These are phyloP conservation scores for Phytophthora kernoviae DNA, from an alignment of 352 stramenopile genomes.

Conservation along the genomic window DNA sequence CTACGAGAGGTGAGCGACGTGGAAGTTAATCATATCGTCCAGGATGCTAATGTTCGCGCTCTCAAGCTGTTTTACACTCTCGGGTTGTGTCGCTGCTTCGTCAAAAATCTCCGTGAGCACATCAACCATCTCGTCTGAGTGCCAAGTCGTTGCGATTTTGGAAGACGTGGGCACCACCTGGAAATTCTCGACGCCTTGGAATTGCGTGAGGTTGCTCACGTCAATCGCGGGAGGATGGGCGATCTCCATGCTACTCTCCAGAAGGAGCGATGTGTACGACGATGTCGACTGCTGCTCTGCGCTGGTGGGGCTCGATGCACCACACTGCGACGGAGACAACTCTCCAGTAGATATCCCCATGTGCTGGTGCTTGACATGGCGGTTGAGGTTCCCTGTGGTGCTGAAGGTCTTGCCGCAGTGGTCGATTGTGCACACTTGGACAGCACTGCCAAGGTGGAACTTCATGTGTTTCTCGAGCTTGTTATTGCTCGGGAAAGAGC, in stretches of 20 bases:
- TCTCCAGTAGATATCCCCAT: constrained; percentile 6
- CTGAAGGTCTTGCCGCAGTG: constrained; percentile 68
- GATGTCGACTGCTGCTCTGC: constrained; percentile 25
- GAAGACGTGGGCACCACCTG: constrained; percentile 1
- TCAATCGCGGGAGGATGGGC: constrained; percentile 20
- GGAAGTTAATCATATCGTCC: constrained; percentile 58
- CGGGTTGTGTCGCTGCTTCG: constrained; percentile 26
- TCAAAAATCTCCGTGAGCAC: constrained; percentile 42
- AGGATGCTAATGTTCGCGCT: constrained; percentile 34
- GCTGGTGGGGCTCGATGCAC: constrained; percentile 25
- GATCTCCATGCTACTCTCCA: constrained; percentile 27
- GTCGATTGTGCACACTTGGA: constrained; percentile 46
- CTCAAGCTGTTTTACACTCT: constrained; percentile 1
- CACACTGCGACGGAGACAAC: constrained; percentile 15
- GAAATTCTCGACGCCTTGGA: constrained; percentile 14
- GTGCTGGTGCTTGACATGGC: constrained; percentile 53
- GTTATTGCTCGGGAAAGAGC: constrained; percentile 50
- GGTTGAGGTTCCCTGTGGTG: constrained; percentile 56
- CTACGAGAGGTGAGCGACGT: too few species aligned
- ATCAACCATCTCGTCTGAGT: constrained; percentile 34
- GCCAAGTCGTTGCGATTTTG: constrained; percentile 21
- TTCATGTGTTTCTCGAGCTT: constrained; percentile 68
- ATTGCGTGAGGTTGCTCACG: constrained; percentile 14
- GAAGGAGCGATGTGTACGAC: constrained; percentile 25
- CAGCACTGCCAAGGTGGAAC: constrained; percentile 46